A percentile compares a stretch with the other conserved stretches of the same genome.
phyloP scores from a whole-genome alignment of 345 rosid species.

The Syzygium aromaticum region DNA sequence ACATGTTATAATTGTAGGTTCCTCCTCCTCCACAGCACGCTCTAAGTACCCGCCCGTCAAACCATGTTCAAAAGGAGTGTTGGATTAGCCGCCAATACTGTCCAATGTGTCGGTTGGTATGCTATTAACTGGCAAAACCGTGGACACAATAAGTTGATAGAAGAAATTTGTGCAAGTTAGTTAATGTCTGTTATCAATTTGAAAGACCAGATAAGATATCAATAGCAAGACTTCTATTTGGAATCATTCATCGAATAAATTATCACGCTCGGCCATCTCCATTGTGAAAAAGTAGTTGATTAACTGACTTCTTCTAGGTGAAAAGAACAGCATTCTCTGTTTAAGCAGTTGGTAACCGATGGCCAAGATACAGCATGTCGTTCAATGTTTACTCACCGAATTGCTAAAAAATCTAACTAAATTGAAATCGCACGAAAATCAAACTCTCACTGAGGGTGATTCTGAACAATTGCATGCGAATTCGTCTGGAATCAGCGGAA shows the following conservation, averaged over 20 bases:
- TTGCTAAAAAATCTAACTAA: background rate
- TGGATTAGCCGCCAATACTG: background rate
- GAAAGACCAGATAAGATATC: background rate
- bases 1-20: conserved; percentile 21
- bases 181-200: background rate
- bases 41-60: conserved; percentile 4
- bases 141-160: background rate
- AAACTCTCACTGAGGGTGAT: background rate
- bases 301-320: background rate
- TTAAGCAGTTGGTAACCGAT: background rate
- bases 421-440: background rate
- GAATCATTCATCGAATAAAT: background rate
- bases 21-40: conserved; percentile 45
- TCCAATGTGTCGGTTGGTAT: background rate
- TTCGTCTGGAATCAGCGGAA: background rate
- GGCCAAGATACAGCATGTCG: background rate
- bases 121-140: background rate
- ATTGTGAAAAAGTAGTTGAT: background rate
- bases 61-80: conserved; percentile 12
- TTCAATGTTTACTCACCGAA: background rate
- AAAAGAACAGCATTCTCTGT: background rate
- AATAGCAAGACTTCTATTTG: background rate
- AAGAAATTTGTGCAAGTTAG: background rate
- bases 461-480: background rate
- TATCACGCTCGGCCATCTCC: background rate